Evolutionary conservation across 164 flowering plant species (phyloP), one percentile per base, ranked within the genome.

Genomic region (Dillenia suffruticosa): DNA sequence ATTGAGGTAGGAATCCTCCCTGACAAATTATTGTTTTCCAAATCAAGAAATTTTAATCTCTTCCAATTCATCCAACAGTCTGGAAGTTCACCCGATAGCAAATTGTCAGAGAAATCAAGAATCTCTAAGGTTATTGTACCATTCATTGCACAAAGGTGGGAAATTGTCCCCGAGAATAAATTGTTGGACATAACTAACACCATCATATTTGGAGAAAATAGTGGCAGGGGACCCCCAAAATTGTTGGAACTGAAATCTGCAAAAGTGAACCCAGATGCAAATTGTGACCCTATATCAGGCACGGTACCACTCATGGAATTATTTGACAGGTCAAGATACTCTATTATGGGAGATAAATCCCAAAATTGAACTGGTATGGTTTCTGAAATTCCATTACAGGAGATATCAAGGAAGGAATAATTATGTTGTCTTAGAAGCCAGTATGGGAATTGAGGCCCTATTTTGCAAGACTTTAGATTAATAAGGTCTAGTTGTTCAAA

Each of bases 1-100:
- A 74, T 10, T 1, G 70, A 76, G 2, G 17, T 43, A 11, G 84
- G 82, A 53, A 83, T 74, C 0, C 16, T 45, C 9, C 83, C 82
- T 3, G 63, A 57, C n/a, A 81, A 15, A 22, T 47, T 52, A 47
- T 81, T 81, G 16, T 57, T 54, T 12, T 59, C 50, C 40, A 81
- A 16, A 56, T 66, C 63, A 0, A 78, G 15, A 10, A 44, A 24
- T 8, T 13, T 2, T 4, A 80, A 53, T 0, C 4, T 5, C 0
- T 6, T 10, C 12, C 24, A 12, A 12, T 60, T 32, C 8, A 15
- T 14, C 75, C 80, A 72, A 62, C 59, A 59, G 5, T 61, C 3
- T 4, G 77, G 77, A 48, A 76, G 17, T 1, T 57, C 40, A 5
- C 78, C 78, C 0, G 71, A 75, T 0, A 75, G 15, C 2, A 16